A percentile compares a stretch with the other conserved stretches of the same genome.
Evolutionary conservation across 2,329 filamentous ascomycete genomes (phyloP).

Genomic region (Scolecobasidium constrictum): DNA sequence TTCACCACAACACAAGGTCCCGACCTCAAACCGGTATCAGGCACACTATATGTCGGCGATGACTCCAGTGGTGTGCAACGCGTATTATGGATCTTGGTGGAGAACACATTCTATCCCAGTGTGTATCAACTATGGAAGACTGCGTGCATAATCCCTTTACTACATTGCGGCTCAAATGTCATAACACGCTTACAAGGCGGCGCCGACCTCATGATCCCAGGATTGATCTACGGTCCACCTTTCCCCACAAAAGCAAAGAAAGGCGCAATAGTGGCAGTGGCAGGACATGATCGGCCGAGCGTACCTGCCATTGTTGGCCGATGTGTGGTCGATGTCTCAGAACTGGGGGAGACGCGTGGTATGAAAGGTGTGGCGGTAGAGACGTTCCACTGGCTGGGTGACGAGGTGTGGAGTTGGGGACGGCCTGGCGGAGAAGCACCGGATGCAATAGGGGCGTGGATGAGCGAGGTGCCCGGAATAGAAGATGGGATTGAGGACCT

Average conservation of each 20-base stretch:
- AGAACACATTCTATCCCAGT: conserved; percentile 43
- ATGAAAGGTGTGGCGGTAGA: conserved; percentile 54
- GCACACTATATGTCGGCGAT: conserved; percentile 52
- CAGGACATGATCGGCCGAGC: conserved; percentile 45
- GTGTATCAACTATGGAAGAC: conserved; percentile 60
- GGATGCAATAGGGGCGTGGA: conserved; percentile 42
- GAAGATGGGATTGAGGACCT: conserved; percentile 28
- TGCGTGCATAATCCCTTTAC: conserved; percentile 47
- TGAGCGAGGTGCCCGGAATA: conserved; percentile 22
- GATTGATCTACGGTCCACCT: conserved; percentile 52
- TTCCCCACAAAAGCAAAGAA: conserved; percentile 49
- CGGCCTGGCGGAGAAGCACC: conserved; percentile 43
- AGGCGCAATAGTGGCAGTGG: conserved; percentile 52
- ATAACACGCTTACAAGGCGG: conserved; percentile 53
- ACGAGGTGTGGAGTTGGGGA: conserved; percentile 58
- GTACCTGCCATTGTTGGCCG: conserved; percentile 54
- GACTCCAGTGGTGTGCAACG: conserved; percentile 43
- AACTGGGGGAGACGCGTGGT: conserved; percentile 44
- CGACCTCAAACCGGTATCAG: conserved; percentile 48
- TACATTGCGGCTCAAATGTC: conserved; percentile 52
- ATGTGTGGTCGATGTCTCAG: conserved; percentile 53
- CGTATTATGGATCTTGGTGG: conserved; percentile 53
- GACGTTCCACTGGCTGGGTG: conserved; percentile 56
- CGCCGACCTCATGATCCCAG: conserved; percentile 60
- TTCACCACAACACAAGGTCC: conserved; percentile 57